Base-by-base conservation (phyloP, 129 eudicot genomes). In the Lactuca saligna region DNA sequence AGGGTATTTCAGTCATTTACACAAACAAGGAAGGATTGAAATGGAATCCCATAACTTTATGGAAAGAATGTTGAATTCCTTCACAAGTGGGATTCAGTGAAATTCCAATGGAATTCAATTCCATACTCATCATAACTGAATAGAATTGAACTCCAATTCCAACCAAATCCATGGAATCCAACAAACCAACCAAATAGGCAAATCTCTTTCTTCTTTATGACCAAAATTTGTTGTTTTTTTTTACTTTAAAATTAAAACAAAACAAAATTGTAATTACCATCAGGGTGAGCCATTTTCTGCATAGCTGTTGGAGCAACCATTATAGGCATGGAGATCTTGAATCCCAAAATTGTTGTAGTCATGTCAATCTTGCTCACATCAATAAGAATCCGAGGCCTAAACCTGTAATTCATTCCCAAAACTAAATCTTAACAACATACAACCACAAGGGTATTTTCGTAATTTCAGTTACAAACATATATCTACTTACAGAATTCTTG, bases 201-300 rank as follows among this genome's bases (percentile, higher is more conserved):
- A n/a, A 35, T 41, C 29, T 37, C 13, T 15, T 38, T 38, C 64
- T 63, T 74, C 16, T 56, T 20, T 9, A 2, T 14, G 70, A 31
- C 62, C 8, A 17, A 8, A 12, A 53, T 29, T 62, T 25, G 12
- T 20, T 11, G 41, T 44, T 70, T 70, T 44, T 29, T 14, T 25
- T 25, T 25, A 25, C 29, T 25, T 25, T 25, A 25, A 12, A 17
- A 51, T 38, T 41, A 14, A 56, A 37, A 4, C 35, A 25, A 2
- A 20, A 4, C 9, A 8, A 42, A 29, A n/a, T n/a, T 34, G 42
- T 50, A 44, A 44, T 57, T 80, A 92, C 98, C 98, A 2, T 88
- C 98, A 71, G 98, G 98, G 70, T 92, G 98, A 79, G 98, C 98
- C 96, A 92, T 84, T 75, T 92, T 92, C 77, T 88, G 96, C 55